Conservation (phyloP, 805 yeast genomes). For the Starmera quercuum region DNA sequence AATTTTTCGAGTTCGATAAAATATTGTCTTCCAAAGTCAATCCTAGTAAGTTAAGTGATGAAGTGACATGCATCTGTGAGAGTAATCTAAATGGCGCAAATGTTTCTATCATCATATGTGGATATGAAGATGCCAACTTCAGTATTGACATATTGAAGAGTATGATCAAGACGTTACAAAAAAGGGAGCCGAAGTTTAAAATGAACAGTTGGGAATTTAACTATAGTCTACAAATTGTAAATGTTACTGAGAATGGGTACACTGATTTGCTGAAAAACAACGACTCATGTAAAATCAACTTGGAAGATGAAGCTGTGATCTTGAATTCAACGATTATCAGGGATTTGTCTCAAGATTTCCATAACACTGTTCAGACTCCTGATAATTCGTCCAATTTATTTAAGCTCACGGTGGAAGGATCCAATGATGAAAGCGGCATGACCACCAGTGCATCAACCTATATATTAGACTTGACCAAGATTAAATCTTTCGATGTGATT, state of each 20-base stretch:
- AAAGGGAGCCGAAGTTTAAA: slow-evolving; percentile 5
- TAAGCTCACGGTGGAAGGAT: slow-evolving; percentile 6
- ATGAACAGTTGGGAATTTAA: slow-evolving; percentile 9
- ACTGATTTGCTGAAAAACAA: slow-evolving; percentile 7
- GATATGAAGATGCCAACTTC: neutral
- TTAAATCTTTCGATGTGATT: slow-evolving; percentile 1
- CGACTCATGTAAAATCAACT: neutral
- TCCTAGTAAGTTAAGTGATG: slow-evolving; percentile 4
- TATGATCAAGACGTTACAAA: neutral
- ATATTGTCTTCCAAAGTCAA: slow-evolving; percentile 1
- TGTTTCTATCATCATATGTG: slow-evolving; percentile 2
- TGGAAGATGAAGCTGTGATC: neutral
- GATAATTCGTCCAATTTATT: slow-evolving; percentile 1
- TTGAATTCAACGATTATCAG: neutral
- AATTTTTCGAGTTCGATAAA: slow-evolving; percentile 6
- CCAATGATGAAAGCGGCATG: slow-evolving; percentile 5
- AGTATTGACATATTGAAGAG: neutral
- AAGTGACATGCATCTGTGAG: slow-evolving; percentile 6
- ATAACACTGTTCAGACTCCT: neutral
- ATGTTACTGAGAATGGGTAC: slow-evolving; percentile 8
- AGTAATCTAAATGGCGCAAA: slow-evolving; percentile 5
- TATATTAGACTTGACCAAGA: slow-evolving; percentile 3
- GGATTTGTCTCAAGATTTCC: neutral
- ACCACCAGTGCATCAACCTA: slow-evolving; percentile 7
- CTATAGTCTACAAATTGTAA: slow-evolving; percentile 5